A percentile compares a stretch with the other conserved stretches of the same genome.
Conservation (phyloP, 768 basidiomycete genomes). For the Pisolithus marmoratus region DNA sequence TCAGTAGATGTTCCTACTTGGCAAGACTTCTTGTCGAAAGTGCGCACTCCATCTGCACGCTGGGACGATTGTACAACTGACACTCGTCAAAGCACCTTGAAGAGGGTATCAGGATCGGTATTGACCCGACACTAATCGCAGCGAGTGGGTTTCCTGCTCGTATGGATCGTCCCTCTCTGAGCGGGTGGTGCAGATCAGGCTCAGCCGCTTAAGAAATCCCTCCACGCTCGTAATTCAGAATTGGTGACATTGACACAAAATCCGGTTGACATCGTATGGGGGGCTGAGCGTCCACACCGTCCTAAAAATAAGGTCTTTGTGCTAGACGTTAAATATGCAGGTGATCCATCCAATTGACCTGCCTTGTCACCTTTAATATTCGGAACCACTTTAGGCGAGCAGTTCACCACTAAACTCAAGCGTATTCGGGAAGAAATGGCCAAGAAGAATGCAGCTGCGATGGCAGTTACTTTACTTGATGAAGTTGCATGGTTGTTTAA, state of each 20-base stretch:
- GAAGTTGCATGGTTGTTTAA: slow-evolving; percentile 96
- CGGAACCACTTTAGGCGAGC: slow-evolving; percentile 41
- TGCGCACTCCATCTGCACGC: slow-evolving; percentile 15
- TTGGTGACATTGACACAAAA: slow-evolving; percentile 67
- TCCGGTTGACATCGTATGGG: slow-evolving; percentile 79
- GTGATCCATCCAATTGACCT: slow-evolving; percentile 24
- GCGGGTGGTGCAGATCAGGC: slow-evolving; percentile 49
- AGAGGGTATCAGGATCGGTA: slow-evolving; percentile 60
- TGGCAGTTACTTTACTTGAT: slow-evolving; percentile 85
- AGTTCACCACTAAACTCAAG: slow-evolving; percentile 60
- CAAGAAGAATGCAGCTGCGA: slow-evolving; percentile 49
- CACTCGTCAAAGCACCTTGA: slow-evolving; percentile 47
- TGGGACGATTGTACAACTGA: background rate
- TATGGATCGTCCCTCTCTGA: background rate
- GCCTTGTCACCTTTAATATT: background rate
- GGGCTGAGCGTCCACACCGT: slow-evolving; percentile 53
- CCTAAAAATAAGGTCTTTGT: slow-evolving; percentile 64
- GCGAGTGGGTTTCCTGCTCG: slow-evolving; percentile 41
- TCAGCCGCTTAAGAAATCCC: slow-evolving; percentile 49
- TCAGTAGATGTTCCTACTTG: slow-evolving; percentile 76
- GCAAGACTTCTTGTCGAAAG: slow-evolving; percentile 83
- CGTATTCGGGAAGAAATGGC: slow-evolving; percentile 59
- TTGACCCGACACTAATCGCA: slow-evolving; percentile 74
- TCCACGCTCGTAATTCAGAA: slow-evolving; percentile 47
- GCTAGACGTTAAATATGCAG: slow-evolving; percentile 72